Evolutionary conservation across 1,284 basidiomycete species (phyloP).

Genomic region (Ustilago lituana): DNA sequence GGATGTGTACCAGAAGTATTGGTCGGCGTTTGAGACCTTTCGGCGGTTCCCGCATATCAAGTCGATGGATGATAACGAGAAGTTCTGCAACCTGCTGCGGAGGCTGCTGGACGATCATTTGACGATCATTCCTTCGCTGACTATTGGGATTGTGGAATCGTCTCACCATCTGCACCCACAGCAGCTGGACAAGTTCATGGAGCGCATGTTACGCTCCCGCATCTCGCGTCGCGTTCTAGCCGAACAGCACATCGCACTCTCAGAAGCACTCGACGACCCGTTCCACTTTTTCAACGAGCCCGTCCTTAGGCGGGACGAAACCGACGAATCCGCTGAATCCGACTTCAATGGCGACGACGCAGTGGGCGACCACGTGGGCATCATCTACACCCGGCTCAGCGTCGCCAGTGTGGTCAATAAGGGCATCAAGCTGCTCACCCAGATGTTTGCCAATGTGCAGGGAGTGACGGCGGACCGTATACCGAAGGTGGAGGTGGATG

Average conservation of each 20-base stretch:
- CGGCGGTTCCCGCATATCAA: conserved; percentile 79
- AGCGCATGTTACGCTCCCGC: conserved; percentile 86
- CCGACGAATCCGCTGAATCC: conserved; percentile 6
- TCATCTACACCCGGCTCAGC: conserved; percentile 81
- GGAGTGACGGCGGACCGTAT: conserved; percentile 68
- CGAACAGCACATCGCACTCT: conserved; percentile 87
- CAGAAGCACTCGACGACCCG: conserved; percentile 70
- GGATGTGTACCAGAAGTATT: conserved; percentile 78
- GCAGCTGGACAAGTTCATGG: conserved; percentile 85
- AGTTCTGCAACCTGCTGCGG: conserved; percentile 79
- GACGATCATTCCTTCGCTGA: conserved; percentile 53
- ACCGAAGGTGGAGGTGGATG: conserved; percentile 79
- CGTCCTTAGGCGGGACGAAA: conserved; percentile 1
- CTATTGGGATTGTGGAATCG: conserved; percentile 67
- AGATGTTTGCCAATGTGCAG: conserved; percentile 73
- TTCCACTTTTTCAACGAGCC: conserved; percentile 59
- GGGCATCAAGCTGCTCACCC: conserved; percentile 77
- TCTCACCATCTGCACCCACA: conserved; percentile 82
- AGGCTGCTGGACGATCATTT: conserved; percentile 77
- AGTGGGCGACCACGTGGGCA: conserved; percentile 75
- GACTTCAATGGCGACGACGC: conserved; percentile 10
- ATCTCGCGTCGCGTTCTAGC: conserved; percentile 88
- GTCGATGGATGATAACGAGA: conserved; percentile 78
- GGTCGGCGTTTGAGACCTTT: conserved; percentile 71
- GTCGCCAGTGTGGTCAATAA: conserved; percentile 71